Conservation (phyloP, 2,329 filamentous ascomycete species). For the Tolypocladium cylindrosporum region DNA sequence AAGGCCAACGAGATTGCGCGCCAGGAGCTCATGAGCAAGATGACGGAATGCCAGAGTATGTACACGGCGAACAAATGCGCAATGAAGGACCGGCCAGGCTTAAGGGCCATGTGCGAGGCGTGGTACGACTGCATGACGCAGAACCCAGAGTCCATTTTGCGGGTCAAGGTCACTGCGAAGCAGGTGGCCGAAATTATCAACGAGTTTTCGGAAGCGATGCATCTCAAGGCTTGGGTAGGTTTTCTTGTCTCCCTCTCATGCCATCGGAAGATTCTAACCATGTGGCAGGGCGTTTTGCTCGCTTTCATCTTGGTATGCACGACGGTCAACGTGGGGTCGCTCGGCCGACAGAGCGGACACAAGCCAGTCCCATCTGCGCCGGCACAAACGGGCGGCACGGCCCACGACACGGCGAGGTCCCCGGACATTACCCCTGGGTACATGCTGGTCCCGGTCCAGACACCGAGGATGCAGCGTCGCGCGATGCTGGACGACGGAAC, state of each 20-base stretch:
- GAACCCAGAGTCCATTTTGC: slow-evolving; percentile 67
- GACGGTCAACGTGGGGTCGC: slow-evolving; percentile 39
- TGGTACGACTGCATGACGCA: slow-evolving; percentile 86
- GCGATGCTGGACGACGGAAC: slow-evolving; percentile 33
- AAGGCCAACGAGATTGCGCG: slow-evolving; percentile 60
- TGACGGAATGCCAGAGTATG: slow-evolving; percentile 59
- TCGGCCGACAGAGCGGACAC: slow-evolving; percentile 17
- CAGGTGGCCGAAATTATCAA: slow-evolving; percentile 92
- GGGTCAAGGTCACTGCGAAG: slow-evolving; percentile 71
- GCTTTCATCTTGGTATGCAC: slow-evolving; percentile 37
- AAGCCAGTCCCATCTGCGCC: slow-evolving; percentile 2
- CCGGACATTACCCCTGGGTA: slow-evolving; percentile 29
- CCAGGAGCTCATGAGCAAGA: slow-evolving; percentile 60
- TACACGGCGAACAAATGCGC: slow-evolving; percentile 71
- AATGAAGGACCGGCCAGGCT: slow-evolving; percentile 54
- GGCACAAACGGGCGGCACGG: slow-evolving; percentile 6
- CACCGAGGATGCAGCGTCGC: slow-evolving; percentile 33
- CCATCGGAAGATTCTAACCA: not conserved
- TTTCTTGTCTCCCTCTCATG: not conserved
- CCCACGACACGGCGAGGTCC: slow-evolving; percentile 12
- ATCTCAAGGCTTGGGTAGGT: slow-evolving; percentile 60
- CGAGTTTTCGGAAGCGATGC: slow-evolving; percentile 83
- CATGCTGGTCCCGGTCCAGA: slow-evolving; percentile 41
- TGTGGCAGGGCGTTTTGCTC: slow-evolving; percentile 37
- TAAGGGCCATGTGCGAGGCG: slow-evolving; percentile 62